These are phyloP conservation scores for Hypoxylon sp. DNA, from an alignment of 2,329 filamentous ascomycete species.

Conservation along the genomic window DNA sequence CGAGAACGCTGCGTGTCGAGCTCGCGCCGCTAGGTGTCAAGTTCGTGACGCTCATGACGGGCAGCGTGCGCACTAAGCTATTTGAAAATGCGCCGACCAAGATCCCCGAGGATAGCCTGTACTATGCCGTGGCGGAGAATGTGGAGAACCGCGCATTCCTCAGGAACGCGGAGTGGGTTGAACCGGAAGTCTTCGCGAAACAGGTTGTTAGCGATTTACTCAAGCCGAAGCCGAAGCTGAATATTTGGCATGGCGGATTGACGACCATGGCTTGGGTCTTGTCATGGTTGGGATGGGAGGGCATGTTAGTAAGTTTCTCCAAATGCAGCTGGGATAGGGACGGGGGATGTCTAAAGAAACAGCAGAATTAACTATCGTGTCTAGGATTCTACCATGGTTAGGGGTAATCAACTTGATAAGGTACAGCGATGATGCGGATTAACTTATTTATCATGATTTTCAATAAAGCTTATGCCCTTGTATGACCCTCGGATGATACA, in stretches of 20 bases:
- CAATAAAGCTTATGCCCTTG: not conserved
- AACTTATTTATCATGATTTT: not conserved
- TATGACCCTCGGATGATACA: not conserved
- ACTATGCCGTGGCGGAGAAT: constrained; percentile 45
- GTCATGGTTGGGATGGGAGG: constrained; percentile 53
- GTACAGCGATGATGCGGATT: constrained; percentile 20
- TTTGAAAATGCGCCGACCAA: constrained; percentile 48
- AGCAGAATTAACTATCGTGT: constrained; percentile 17
- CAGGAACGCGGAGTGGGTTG: constrained; percentile 46
- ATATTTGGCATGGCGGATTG: constrained; percentile 53
- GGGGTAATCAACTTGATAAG: constrained; percentile 44
- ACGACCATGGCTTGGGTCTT: constrained; percentile 51
- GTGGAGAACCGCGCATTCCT: constrained; percentile 52
- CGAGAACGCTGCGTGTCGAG: constrained; percentile 52
- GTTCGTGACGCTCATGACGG: constrained; percentile 53
- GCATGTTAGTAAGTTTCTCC: constrained; percentile 51
- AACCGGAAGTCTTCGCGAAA: constrained; percentile 51
- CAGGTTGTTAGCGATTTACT: constrained; percentile 51
- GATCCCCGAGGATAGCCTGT: constrained; percentile 52
- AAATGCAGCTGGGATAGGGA: not conserved
- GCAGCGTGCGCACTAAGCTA: constrained; percentile 52
- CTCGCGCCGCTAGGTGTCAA: constrained; percentile 53
- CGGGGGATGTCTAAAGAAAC: not conserved
- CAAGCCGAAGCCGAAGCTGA: constrained; percentile 43
- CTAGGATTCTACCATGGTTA: constrained; percentile 46